These are phyloP conservation scores for Tylopilus rubrobrunneus DNA, from an alignment of 768 basidiomycete genomes.

Conservation along the genomic window DNA sequence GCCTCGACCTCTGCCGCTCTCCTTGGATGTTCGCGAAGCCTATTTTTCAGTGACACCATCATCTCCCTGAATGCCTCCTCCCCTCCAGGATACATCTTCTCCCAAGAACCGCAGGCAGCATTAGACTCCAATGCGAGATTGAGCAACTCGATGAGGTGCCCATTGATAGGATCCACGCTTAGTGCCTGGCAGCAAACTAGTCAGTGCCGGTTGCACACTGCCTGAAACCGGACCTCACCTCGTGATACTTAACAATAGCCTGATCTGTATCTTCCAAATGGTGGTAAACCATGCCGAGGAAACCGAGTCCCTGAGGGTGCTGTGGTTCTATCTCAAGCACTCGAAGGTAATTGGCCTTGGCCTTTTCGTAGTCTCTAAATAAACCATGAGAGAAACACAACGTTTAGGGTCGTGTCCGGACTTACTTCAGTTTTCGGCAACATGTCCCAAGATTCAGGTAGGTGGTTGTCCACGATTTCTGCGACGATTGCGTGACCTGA, in stretches of 20 bases:
- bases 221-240: slow-evolving; percentile 46
- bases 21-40: slow-evolving; percentile 23
- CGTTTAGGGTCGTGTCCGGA: not conserved
- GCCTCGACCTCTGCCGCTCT: slow-evolving; percentile 13
- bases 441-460: slow-evolving; percentile 93
- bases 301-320: slow-evolving; percentile 75
- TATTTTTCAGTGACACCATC: slow-evolving; percentile 32
- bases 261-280: slow-evolving; percentile 66
- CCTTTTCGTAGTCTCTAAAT: slow-evolving; percentile 54
- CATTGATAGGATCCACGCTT: slow-evolving; percentile 79
- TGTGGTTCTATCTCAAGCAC: slow-evolving; percentile 88
- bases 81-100: slow-evolving; percentile 33
- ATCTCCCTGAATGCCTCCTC: slow-evolving; percentile 31
- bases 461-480: slow-evolving; percentile 83
- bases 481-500: slow-evolving; percentile 79
- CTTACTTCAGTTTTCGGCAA: slow-evolving; percentile 74
- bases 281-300: slow-evolving; percentile 87
- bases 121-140: slow-evolving; percentile 71
- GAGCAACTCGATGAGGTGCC: slow-evolving; percentile 74
- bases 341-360: slow-evolving; percentile 67
- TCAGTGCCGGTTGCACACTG: slow-evolving; percentile 2
- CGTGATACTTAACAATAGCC: slow-evolving; percentile 90
- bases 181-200: slow-evolving; percentile 49
- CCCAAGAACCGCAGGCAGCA: slow-evolving; percentile 30
- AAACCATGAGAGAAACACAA: slow-evolving; percentile 7